phyloP scores from a whole-genome alignment of 768 basidiomycete species.

The Psilocybe azurescens region DNA sequence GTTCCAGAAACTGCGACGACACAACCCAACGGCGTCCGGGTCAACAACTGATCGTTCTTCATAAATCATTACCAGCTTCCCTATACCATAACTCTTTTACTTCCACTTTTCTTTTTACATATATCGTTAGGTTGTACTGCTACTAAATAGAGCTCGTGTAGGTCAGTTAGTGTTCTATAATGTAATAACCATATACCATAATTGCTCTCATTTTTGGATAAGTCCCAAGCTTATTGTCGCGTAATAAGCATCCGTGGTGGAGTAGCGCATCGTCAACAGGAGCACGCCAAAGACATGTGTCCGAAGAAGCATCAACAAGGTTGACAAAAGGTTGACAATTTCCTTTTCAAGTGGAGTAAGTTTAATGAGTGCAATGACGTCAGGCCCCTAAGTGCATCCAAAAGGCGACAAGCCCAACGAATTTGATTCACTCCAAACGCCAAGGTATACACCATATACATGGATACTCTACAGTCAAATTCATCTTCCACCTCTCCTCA shows the following conservation, averaged over 20 bases:
- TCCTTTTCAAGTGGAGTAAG: neutral
- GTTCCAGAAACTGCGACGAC: neutral
- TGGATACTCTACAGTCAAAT: neutral
- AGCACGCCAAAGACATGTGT: too few species aligned
- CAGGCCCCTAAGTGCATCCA: neutral
- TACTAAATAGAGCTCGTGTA: too few species aligned
- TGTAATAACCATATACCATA: too few species aligned
- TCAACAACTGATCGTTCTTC: neutral
- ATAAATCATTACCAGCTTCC: neutral
- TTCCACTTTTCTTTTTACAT: neutral
- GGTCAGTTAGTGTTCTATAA: too few species aligned
- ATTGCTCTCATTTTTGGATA: too few species aligned
- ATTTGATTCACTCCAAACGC: neutral
- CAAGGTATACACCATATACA: neutral
- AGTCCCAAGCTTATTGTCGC: too few species aligned
- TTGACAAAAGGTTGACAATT: neutral
- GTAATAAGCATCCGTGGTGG: too few species aligned
- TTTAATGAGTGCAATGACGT: neutral
- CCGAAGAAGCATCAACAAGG: neutral
- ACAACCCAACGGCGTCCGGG: neutral
- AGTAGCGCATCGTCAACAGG: too few species aligned
- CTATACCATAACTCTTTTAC: neutral
- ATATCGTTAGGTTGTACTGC: too few species aligned
- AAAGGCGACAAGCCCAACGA: neutral
- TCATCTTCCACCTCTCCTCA: slow-evolving; percentile 28